Base-by-base conservation (phyloP, 176 grass and related monocot species). In the Puccinellia tenuiflora region DNA sequence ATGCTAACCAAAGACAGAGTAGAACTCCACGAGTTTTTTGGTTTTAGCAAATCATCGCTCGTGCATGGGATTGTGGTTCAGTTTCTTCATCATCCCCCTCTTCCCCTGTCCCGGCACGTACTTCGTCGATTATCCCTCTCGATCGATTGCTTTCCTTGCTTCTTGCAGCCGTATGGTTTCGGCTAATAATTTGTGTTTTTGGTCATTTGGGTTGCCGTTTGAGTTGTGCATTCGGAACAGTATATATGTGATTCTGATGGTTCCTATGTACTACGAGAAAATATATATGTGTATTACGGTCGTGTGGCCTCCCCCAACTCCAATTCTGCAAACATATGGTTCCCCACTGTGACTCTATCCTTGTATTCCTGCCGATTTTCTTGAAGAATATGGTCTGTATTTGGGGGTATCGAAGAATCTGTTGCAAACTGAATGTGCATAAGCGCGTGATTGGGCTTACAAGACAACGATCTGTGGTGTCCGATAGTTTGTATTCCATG, bases 121-220 rank as follows among this genome's bases (percentile, higher is more conserved):
- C n/a, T n/a, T n/a, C n/a, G n/a, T n/a, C n/a, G 48, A 75, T 75
- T 34, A 61, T 22, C 10, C 24, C 31, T 81, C 35, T 40, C 24
- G 66, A 68, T 68, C 26, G 5, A 56, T 59, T 64, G 8, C 57
- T 73, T 43, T n/a, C 28, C 42, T 73, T 1, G 3, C 5, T 39
- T 39, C 6, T 68, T 76, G 76, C 31, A 51, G 77, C 48, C 82
- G 40, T 69, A 46, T 51, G 48, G 11, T 80, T 68, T 68, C 65
- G 70, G 77, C 82, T 26, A 85, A 85, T 80, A 89, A 89, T 89
- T 81, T 81, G 70, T 84, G 56, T 31, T 22, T 81, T 51, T 72
- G 79, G 79, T 24, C 3, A 50, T 17, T 80, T 81, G 63, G 68
- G 82, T 61, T 89, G 39, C 38, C 45, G 15, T 88, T 55, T 81